A percentile compares a stretch with the other conserved stretches of the same genome.
Conservation (phyloP, 1,284 basidiomycete species). For the Coniferiporia sulphurascens region DNA sequence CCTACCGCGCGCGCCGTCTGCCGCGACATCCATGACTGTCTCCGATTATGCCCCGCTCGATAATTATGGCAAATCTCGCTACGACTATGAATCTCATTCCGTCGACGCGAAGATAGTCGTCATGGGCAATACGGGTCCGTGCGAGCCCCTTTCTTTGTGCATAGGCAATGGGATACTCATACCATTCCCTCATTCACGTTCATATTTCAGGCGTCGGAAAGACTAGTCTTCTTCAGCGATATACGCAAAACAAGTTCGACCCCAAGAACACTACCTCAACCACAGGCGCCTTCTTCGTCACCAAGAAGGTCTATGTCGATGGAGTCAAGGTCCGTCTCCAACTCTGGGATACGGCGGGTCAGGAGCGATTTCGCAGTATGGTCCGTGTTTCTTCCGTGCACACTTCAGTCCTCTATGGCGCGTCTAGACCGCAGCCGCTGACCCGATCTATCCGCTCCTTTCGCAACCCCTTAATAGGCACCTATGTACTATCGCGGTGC, state of each 20-base stretch:
- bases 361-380: slow-evolving; percentile 95
- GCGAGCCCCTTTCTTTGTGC: slow-evolving; percentile 5
- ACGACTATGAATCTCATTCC: slow-evolving; percentile 51
- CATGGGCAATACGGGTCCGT: slow-evolving; percentile 87
- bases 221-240: slow-evolving; percentile 89
- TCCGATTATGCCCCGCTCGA: slow-evolving; percentile 48
- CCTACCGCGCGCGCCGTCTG: slow-evolving; percentile 32
- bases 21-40: slow-evolving; percentile 32
- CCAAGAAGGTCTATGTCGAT: slow-evolving; percentile 88
- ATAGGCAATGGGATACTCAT: neutral
- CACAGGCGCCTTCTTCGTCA: slow-evolving; percentile 92
- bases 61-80: slow-evolving; percentile 59
- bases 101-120: slow-evolving; percentile 97
- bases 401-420: slow-evolving; percentile 17
- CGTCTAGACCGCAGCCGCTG: slow-evolving; percentile 8
- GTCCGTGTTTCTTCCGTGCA: slow-evolving; percentile 39
- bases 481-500: slow-evolving; percentile 99
- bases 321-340: slow-evolving; percentile 84
- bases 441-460: slow-evolving; percentile 16
- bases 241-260: slow-evolving; percentile 88
- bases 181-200: neutral
- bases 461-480: slow-evolving; percentile 48
- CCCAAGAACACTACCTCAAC: slow-evolving; percentile 85
- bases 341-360: slow-evolving; percentile 97
- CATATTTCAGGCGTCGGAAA: slow-evolving; percentile 76